Conservation (phyloP, 352 stramenopile species). For the Aphanomyces euteiches region DNA sequence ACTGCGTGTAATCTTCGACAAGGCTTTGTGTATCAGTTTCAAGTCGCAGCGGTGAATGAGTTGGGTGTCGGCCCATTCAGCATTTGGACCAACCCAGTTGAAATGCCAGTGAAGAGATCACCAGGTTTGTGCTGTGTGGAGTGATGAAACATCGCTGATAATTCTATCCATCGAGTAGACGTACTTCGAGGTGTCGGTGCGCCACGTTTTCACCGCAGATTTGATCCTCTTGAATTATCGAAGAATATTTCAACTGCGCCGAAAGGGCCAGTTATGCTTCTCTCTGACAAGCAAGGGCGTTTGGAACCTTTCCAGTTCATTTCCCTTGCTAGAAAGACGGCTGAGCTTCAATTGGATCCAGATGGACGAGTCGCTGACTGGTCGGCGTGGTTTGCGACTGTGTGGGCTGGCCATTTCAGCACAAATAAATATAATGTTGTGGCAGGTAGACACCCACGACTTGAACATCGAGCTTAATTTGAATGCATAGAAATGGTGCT, state of each 20-base stretch:
- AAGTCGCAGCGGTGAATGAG: constrained; percentile 61
- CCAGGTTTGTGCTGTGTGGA: no score
- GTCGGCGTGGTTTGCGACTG: constrained; percentile 32
- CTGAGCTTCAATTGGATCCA: no score
- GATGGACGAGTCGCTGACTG: background rate
- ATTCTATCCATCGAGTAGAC: background rate
- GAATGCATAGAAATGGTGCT: constrained; percentile 44
- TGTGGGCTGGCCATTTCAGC: constrained; percentile 68
- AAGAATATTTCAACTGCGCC: background rate
- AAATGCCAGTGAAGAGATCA: constrained; percentile 1
- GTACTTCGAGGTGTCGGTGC: constrained; percentile 7
- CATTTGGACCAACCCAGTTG: constrained; percentile 37
- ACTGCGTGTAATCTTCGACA: constrained; percentile 51
- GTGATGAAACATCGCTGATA: no score
- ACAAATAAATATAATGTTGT: constrained; percentile 61
- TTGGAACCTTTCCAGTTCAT: constrained; percentile 34
- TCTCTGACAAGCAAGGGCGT: constrained; percentile 58
- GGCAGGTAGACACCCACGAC: constrained; percentile 27
- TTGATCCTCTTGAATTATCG: constrained; percentile 21
- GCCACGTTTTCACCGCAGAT: constrained; percentile 12
- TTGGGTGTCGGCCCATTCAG: constrained; percentile 58
- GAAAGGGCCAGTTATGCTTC: constrained; percentile 35
- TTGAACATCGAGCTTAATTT: background rate
- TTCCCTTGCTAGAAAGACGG: background rate
- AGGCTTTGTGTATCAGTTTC: constrained; percentile 45